A percentile compares a stretch with the other conserved stretches of the same genome.
Evolutionary conservation across 208 protist species (phyloP).

Genomic region (Leishmania martiniquensis): DNA sequence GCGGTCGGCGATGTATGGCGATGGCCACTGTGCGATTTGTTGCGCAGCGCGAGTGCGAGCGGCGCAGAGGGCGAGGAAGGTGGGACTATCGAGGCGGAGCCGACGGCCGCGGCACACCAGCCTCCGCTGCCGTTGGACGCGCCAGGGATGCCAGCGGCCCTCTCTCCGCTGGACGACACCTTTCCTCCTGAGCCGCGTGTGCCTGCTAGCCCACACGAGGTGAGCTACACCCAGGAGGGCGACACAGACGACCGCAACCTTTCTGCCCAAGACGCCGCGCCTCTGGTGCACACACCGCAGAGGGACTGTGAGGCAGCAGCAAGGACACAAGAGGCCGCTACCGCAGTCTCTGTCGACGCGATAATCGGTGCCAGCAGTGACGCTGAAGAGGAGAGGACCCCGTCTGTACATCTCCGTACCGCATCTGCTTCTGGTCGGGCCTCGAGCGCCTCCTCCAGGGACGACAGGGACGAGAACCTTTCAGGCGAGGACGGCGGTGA

Average conservation of each 20-base stretch:
- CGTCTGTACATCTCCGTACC: slow-evolving; percentile 9
- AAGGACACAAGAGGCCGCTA: neutral
- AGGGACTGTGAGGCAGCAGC: neutral
- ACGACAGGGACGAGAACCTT: slow-evolving; percentile 2
- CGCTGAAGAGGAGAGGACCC: slow-evolving; percentile 3
- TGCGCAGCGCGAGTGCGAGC: slow-evolving; percentile 13
- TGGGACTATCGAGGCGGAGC: slow-evolving; percentile 23
- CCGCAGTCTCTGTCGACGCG: neutral
- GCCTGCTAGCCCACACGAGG: slow-evolving; percentile 12
- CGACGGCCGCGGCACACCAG: slow-evolving; percentile 3
- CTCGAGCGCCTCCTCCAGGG: neutral
- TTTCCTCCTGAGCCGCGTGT: neutral
- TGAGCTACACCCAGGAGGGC: slow-evolving; percentile 26
- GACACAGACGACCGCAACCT: slow-evolving; percentile 21
- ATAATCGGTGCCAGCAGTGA: neutral
- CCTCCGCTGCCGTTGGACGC: slow-evolving; percentile 17
- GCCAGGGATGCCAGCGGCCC: slow-evolving; percentile 4
- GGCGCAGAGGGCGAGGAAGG: slow-evolving; percentile 13
- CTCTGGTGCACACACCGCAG: neutral
- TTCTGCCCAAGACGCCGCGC: slow-evolving; percentile 8
- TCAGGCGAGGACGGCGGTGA: neutral
- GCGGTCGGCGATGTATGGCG: slow-evolving; percentile 82
- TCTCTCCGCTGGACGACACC: neutral
- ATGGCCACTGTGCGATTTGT: slow-evolving; percentile 72
- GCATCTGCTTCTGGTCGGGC: slow-evolving; percentile 3